Conservation (phyloP, 345 rosid genomes). For the Dimocarpus longan region DNA sequence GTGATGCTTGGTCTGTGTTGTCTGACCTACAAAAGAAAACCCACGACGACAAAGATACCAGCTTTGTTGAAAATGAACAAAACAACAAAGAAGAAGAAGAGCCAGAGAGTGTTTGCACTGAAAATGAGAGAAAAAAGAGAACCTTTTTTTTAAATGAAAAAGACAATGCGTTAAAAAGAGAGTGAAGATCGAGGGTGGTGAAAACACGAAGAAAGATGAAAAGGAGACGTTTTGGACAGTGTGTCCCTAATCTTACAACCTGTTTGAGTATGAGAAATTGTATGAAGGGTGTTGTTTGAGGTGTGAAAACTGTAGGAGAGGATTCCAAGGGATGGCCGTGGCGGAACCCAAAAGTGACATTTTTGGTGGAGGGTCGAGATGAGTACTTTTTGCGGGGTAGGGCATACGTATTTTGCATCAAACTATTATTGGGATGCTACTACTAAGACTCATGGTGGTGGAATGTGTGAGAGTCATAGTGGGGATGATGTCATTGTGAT, state of each 20-base stretch:
- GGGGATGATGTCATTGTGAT: conserved; percentile 32
- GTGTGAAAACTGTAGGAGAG: conserved; percentile 57
- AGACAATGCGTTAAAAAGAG: background rate
- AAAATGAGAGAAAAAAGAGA: background rate
- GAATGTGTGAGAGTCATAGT: background rate
- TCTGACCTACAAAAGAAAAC: conserved; percentile 40
- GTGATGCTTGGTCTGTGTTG: conserved; percentile 47
- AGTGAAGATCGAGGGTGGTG: background rate
- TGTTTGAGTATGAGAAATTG: conserved; percentile 52
- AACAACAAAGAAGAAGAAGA: background rate
- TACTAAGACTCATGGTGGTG: conserved; percentile 4
- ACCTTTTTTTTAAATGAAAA: background rate
- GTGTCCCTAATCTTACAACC: conserved; percentile 64
- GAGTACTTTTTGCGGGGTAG: conserved; percentile 34
- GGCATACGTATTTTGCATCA: conserved; percentile 39
- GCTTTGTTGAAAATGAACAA: conserved; percentile 13
- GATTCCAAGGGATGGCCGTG: conserved; percentile 51
- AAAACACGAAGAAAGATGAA: background rate
- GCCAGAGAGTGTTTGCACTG: background rate
- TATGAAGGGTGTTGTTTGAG: conserved; percentile 51
- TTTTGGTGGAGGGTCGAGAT: conserved; percentile 33
- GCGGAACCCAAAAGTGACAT: conserved; percentile 31
- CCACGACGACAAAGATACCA: conserved; percentile 36
- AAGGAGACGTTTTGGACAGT: conserved; percentile 52
- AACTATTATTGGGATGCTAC: conserved; percentile 19